phyloP scores from a whole-genome alignment of 2,329 filamentous ascomycete species.

The Hymenotorrendiella dingleyae region DNA sequence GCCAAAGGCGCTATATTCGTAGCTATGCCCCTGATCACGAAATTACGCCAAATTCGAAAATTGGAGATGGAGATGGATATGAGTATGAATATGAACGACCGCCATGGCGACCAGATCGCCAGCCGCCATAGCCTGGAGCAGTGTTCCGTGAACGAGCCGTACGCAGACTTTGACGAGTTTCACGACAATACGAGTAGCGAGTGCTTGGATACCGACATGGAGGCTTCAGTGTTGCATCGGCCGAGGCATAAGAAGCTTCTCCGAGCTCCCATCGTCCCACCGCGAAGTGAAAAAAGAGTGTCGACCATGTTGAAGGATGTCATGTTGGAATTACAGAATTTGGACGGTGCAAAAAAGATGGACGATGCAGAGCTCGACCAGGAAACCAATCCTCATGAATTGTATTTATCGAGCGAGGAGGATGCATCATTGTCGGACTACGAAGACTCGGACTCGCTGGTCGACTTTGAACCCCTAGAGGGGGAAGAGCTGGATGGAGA shows the following conservation, averaged over 20 bases:
- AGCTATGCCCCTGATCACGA: conserved; percentile 6
- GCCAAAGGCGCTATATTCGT: no score
- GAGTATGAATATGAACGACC: conserved; percentile 5
- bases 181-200: conserved; percentile 22
- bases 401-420: conserved; percentile 62
- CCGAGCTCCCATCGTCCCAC: conserved; percentile 21
- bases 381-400: conserved; percentile 42
- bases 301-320: conserved; percentile 23
- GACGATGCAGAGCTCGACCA: conserved; percentile 14
- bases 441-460: conserved; percentile 44
- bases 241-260: conserved; percentile 18
- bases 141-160: conserved; percentile 10
- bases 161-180: conserved; percentile 21
- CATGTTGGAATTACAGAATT: conserved; percentile 23
- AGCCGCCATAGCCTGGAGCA: conserved; percentile 7
- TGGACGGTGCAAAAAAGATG: conserved; percentile 20
- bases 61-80: background rate
- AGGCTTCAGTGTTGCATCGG: conserved; percentile 22
- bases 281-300: conserved; percentile 22
- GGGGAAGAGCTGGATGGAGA: conserved; percentile 28
- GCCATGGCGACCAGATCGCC: no score
- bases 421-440: conserved; percentile 57
- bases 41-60: conserved; percentile 5
- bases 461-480: conserved; percentile 34
- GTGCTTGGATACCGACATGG: conserved; percentile 25